Evolutionary conservation across 805 yeast species (phyloP).

Genomic region (Ogataea glucozyma): DNA sequence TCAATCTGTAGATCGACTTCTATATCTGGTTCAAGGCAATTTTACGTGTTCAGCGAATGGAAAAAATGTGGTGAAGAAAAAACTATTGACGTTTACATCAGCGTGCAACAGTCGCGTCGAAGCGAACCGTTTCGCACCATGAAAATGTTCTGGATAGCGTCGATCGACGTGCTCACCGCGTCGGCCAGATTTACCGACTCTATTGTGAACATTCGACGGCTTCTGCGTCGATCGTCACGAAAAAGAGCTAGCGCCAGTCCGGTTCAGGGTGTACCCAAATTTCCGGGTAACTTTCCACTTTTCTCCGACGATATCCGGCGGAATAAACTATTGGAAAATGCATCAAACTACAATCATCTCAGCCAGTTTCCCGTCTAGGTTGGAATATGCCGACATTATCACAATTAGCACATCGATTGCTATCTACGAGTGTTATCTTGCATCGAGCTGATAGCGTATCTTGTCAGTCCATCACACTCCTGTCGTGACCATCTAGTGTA

Average conservation of each 20-base stretch:
- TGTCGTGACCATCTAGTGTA: too few species aligned
- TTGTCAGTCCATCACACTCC: too few species aligned
- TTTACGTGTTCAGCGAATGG: background rate
- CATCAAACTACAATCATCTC: background rate
- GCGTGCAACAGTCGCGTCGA: too few species aligned
- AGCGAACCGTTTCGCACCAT: too few species aligned
- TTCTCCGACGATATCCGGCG: conserved; percentile 3
- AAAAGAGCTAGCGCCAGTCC: background rate
- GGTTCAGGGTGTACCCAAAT: background rate
- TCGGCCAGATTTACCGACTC: too few species aligned
- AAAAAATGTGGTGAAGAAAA: background rate
- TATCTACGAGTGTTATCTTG: conserved; percentile 1
- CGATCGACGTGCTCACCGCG: conserved; percentile 3
- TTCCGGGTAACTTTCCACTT: too few species aligned
- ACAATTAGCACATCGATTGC: background rate
- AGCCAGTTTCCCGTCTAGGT: background rate
- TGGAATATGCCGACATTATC: conserved; percentile 1
- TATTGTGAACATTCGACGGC: too few species aligned
- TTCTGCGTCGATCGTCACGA: background rate
- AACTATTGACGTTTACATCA: too few species aligned
- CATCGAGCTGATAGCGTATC: conserved; percentile 4
- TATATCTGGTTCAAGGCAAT: background rate
- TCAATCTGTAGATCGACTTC: too few species aligned
- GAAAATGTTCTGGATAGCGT: background rate
- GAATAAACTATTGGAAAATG: background rate